A percentile compares a stretch with the other conserved stretches of the same genome.
These are phyloP conservation scores for Akanthomyces dipterigenus DNA, from an alignment of 2,329 filamentous ascomycete species.

Conservation along the genomic window DNA sequence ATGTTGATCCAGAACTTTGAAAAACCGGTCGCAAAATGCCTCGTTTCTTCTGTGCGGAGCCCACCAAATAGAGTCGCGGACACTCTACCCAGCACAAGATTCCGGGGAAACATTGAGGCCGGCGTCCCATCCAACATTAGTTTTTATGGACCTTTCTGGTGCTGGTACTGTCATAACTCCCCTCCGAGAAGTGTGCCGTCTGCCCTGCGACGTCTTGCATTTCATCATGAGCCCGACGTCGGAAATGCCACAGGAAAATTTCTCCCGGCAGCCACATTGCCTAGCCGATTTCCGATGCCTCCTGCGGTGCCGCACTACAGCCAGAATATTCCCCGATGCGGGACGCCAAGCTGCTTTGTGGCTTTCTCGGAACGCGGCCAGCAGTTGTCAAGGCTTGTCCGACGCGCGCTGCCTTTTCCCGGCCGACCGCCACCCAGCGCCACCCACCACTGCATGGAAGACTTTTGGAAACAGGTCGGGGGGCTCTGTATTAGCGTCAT, in stretches of 20 bases:
- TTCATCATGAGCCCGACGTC: background rate
- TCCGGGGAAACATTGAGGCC: background rate
- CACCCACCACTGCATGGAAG: background rate
- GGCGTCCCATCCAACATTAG: background rate
- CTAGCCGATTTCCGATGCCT: conserved; percentile 5
- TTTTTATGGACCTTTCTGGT: background rate
- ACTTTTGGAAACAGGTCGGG: background rate
- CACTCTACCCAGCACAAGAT: background rate
- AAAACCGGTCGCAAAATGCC: conserved; percentile 2
- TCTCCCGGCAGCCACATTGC: background rate
- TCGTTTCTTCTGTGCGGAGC: background rate
- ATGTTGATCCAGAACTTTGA: background rate
- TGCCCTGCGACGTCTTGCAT: background rate
- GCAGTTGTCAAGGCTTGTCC: background rate
- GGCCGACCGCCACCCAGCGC: background rate
- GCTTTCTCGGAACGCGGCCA: conserved; percentile 4
- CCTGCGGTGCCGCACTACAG: background rate
- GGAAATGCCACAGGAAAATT: background rate
- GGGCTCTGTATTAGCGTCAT: background rate
- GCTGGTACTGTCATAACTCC: background rate
- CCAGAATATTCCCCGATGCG: conserved; percentile 4
- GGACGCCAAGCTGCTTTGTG: conserved; percentile 3
- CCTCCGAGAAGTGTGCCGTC: background rate
- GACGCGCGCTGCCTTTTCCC: background rate
- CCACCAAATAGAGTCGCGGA: conserved; percentile 7